Evolutionary conservation across 23 red algal species (phyloP).

Genomic region (Agarophyton chilense): DNA sequence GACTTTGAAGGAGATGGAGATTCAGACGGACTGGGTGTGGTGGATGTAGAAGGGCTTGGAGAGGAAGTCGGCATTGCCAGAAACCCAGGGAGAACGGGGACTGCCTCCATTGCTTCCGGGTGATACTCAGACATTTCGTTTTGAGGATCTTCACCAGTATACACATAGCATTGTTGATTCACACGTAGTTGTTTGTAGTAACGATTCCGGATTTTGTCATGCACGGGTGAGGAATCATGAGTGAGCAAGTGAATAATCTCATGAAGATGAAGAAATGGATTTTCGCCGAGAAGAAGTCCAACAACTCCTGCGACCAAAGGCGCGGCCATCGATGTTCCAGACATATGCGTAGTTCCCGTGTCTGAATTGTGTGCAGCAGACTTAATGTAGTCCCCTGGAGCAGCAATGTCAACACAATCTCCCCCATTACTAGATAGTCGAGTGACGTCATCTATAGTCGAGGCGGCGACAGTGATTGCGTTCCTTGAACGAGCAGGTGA

Average conservation of each 20-base stretch:
- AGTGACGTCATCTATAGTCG: conserved; percentile 42
- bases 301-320: conserved; percentile 61
- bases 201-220: background rate
- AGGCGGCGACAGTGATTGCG: conserved; percentile 61
- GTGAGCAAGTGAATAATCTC: background rate
- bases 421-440: conserved; percentile 34
- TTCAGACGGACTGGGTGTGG: background rate
- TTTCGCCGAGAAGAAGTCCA: conserved; percentile 34
- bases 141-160: background rate
- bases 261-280: background rate
- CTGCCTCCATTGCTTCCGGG: background rate
- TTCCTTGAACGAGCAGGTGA: conserved; percentile 37
- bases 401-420: conserved; percentile 60
- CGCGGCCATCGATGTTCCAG: conserved; percentile 70
- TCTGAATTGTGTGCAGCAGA: conserved; percentile 34
- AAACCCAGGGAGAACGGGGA: background rate
- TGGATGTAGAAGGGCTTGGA: background rate
- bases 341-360: conserved; percentile 15
- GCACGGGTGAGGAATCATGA: background rate
- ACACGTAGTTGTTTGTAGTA: background rate
- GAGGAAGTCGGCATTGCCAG: background rate
- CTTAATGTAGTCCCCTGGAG: conserved; percentile 52
- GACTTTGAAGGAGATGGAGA: background rate
- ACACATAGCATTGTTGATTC: background rate
- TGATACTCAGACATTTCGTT: background rate